Conservation (phyloP, 192 early-diverging fungal species). For the Fimicolochytrium jonesii region DNA sequence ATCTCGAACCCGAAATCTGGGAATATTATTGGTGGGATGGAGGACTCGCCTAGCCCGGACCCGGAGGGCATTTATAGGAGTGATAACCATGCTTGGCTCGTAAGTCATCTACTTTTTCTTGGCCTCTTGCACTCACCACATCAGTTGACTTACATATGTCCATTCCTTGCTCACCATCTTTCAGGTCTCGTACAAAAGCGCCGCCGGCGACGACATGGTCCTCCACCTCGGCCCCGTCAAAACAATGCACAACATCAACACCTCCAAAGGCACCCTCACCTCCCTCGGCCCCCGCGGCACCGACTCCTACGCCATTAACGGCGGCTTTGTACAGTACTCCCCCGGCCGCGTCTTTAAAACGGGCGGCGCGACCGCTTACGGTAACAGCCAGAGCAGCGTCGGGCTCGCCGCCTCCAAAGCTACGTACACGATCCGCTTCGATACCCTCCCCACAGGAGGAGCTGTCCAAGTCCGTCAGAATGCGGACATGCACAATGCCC, state of each 20-base stretch:
- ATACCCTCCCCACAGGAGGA: neutral
- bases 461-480: neutral
- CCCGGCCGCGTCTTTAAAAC: constrained; percentile 2
- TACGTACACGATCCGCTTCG: neutral
- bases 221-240: neutral
- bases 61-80: constrained; percentile 3
- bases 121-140: too few species aligned
- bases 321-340: neutral
- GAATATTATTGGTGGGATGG: neutral
- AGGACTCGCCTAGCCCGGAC: neutral
- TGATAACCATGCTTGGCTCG: constrained; percentile 10
- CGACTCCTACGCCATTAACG: constrained; percentile 11
- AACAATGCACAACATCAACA: neutral
- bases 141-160: too few species aligned
- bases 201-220: constrained; percentile 4
- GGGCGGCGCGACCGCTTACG: constrained; percentile 2
- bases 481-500: neutral
- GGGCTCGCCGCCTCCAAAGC: neutral
- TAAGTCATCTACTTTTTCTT: too few species aligned
- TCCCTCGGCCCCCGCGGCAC: neutral
- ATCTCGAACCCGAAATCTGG: constrained; percentile 1
- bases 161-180: too few species aligned
- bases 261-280: neutral
- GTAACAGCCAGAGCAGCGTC: constrained; percentile 2
- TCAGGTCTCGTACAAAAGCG: neutral